A percentile compares a stretch with the other conserved stretches of the same genome.
phyloP scores from a whole-genome alignment of 225 moss, liverwort and hornwort species.

The Pseudisothecium myosuroides region DNA sequence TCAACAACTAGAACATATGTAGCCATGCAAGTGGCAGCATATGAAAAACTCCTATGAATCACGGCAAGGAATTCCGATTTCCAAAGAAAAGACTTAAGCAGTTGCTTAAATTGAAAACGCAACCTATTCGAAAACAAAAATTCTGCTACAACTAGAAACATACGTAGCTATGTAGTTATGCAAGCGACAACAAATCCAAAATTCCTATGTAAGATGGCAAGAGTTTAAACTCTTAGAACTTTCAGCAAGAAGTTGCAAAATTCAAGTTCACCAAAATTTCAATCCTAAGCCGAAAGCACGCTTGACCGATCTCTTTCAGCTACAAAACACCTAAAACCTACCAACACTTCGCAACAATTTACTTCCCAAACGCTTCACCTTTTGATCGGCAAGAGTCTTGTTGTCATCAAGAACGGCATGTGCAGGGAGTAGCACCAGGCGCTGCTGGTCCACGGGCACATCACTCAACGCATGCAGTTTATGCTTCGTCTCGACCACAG shows the following conservation, averaged over 20 bases:
- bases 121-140: neutral
- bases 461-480: constrained; percentile 89
- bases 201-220: too few relatives aligned
- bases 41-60: neutral
- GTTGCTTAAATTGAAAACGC: neutral
- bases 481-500: constrained; percentile 77
- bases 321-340: neutral
- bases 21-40: neutral
- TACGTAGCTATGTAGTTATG: neutral
- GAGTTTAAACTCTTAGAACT: neutral
- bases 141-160: neutral
- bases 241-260: neutral
- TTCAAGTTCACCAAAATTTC: neutral
- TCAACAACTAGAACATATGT: neutral
- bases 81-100: neutral
- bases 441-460: constrained; percentile 85
- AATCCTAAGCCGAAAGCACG: neutral
- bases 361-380: constrained; percentile 23
- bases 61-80: neutral
- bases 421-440: constrained; percentile 60
- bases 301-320: neutral
- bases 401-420: constrained; percentile 67
- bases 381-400: constrained; percentile 90
- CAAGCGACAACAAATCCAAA: neutral
- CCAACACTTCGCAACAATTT: neutral